Base-by-base conservation (phyloP, 148 eudicot genomes). In the Vaccinium vitisidaea region DNA sequence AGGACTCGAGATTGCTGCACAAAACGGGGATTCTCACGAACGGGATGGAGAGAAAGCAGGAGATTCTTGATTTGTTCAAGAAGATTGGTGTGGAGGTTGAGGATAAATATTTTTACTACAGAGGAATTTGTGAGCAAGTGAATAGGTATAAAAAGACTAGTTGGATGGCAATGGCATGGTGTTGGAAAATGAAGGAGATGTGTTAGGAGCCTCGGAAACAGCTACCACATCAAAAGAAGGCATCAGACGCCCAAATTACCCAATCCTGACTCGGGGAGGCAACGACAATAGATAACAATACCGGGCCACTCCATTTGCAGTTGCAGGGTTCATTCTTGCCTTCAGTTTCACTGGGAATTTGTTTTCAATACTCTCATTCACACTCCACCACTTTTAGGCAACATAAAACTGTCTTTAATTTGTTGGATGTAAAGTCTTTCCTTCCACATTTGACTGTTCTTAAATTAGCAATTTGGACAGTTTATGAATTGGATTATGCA, bases 91-190 rank as follows among this genome's bases (percentile, higher is more conserved):
- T 86, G 52, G 81, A 86, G n/a, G 39, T 91, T n/a, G 86, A 90
- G 16, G 82, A 73, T 55, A 84, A 90, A 9, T 89, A 88, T 25
- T 91, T 89, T 18, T 91, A 84, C 82, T 92, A 91, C 10, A 86
- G 81, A 5, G 90, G 90, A 9, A 43, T 89, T 75, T 87, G 90
- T 84, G 88, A 92, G 32, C 55, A 89, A 71, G 49, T 90, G 15
- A 79, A 59, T 46, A 79, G 56, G 30, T 81, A 86, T 69, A 82
- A 75, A 59, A 87, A 74, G 77, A 86, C 76, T n/a, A 83, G 8
- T 6, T 82, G 84, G 88, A 1, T 32, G 36, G 36, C 36, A 32
- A 32, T 32, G 52, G 50, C 56, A 0, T 65, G 88, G 54, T 83
- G 54, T 39, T 16, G 15, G 53, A 56, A 67, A 48, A 59, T 79